Percentiles rank a stretch among this genome's conserved stretches.
Evolutionary conservation across 805 yeast species (phyloP).

Genomic region (Ogataea trehalophila): DNA sequence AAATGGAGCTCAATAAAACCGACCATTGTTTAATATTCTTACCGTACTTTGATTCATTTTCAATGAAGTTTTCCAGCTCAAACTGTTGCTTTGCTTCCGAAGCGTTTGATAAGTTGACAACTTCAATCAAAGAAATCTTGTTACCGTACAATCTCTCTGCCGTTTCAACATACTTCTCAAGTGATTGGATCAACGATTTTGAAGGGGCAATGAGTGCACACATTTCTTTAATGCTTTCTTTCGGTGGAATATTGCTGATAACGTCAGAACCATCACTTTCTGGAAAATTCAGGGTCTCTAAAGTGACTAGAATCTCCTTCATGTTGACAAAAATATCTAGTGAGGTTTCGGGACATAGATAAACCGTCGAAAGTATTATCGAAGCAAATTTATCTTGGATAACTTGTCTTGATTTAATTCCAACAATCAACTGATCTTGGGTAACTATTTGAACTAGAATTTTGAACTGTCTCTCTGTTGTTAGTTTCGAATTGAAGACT

Average conservation of each 20-base stretch:
- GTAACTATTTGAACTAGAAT: constrained; percentile 16
- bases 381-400: constrained; percentile 13
- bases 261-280: neutral
- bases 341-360: constrained; percentile 22
- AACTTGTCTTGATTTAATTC: constrained; percentile 1
- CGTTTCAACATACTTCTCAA: constrained; percentile 22
- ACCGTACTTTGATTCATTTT: constrained; percentile 19
- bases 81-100: constrained; percentile 15
- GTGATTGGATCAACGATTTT: constrained; percentile 7
- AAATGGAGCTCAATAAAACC: constrained; percentile 23
- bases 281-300: constrained; percentile 10
- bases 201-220: constrained; percentile 11
- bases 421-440: constrained; percentile 16
- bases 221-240: constrained; percentile 1
- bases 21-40: constrained; percentile 21
- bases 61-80: constrained; percentile 23
- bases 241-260: neutral
- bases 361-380: constrained; percentile 18
- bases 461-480: constrained; percentile 6
- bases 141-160: constrained; percentile 26
- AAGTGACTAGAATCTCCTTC: constrained; percentile 22
- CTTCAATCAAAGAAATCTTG: constrained; percentile 22
- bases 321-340: constrained; percentile 20
- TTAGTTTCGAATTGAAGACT: neutral
- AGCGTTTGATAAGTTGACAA: constrained; percentile 17